These are phyloP conservation scores for Xylariaceae sp. DNA, from an alignment of 2,329 filamentous ascomycete species.

Conservation along the genomic window DNA sequence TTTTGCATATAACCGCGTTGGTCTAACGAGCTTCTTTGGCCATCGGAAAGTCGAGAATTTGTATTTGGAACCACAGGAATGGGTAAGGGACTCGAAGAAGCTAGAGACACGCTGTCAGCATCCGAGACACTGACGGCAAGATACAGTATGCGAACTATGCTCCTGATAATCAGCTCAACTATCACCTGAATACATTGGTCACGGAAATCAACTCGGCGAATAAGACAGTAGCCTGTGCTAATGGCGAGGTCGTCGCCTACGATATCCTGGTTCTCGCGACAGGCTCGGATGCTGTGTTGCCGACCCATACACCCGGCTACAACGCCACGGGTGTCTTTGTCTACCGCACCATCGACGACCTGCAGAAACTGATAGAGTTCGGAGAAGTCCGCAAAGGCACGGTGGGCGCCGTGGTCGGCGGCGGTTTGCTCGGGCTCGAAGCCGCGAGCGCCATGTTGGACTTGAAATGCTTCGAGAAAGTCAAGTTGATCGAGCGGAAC, in stretches of 20 bases:
- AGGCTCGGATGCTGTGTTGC: constrained; percentile 82
- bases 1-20: constrained; percentile 89
- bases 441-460: constrained; percentile 94
- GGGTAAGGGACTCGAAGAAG: constrained; percentile 63
- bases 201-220: constrained; percentile 67
- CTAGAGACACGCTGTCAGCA: background rate
- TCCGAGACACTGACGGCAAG: background rate
- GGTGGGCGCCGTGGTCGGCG: constrained; percentile 79
- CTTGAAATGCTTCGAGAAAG: constrained; percentile 72
- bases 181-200: constrained; percentile 77
- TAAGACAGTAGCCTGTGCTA: constrained; percentile 73
- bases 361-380: constrained; percentile 78
- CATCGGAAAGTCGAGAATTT: constrained; percentile 84
- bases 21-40: constrained; percentile 86
- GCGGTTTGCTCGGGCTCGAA: constrained; percentile 83
- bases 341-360: constrained; percentile 83
- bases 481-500: constrained; percentile 83
- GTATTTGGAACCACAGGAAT: constrained; percentile 85
- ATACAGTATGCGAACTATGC: constrained; percentile 66
- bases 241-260: constrained; percentile 73
- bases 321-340: constrained; percentile 87
- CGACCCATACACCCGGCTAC: constrained; percentile 72
- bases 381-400: constrained; percentile 70
- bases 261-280: constrained; percentile 85
- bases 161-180: constrained; percentile 71